Conservation (phyloP, 192 early-diverging fungal species). For the Backusella westeae region DNA sequence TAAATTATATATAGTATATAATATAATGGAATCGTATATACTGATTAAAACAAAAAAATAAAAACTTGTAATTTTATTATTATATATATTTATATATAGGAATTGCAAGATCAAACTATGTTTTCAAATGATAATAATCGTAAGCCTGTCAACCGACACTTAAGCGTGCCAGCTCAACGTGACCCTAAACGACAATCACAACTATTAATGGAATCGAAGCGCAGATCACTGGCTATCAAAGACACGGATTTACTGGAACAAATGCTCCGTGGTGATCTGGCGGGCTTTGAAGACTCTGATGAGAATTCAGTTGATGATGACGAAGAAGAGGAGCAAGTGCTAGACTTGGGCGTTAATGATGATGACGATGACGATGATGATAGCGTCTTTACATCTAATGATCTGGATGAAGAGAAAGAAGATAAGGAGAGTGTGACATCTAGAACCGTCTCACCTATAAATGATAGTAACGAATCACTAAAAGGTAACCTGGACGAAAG, state of each 20-base stretch:
- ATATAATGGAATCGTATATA: neutral
- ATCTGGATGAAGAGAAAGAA: neutral
- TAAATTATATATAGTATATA: conserved; percentile 9
- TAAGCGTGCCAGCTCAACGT: neutral
- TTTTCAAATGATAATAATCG: conserved; percentile 4
- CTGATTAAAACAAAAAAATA: conserved; percentile 9
- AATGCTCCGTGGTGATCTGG: conserved; percentile 39
- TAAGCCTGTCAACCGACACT: neutral
- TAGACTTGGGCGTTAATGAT: neutral
- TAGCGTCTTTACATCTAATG: neutral
- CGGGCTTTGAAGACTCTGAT: conserved; percentile 6
- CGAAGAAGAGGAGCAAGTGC: neutral
- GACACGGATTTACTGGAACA: conserved; percentile 33
- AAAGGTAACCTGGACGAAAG: conserved; percentile 8
- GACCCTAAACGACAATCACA: conserved; percentile 37
- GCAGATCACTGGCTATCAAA: conserved; percentile 31
- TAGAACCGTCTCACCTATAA: neutral
- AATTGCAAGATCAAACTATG: conserved; percentile 17
- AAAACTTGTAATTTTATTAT: neutral
- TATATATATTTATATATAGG: conserved; percentile 11
- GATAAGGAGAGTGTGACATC: neutral
- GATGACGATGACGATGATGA: neutral
- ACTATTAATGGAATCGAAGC: conserved; percentile 37
- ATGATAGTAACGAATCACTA: neutral
- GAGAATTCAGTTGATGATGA: neutral